Evolutionary conservation across 1,284 basidiomycete species (phyloP).

Genomic region (Caloboletus inedulis): DNA sequence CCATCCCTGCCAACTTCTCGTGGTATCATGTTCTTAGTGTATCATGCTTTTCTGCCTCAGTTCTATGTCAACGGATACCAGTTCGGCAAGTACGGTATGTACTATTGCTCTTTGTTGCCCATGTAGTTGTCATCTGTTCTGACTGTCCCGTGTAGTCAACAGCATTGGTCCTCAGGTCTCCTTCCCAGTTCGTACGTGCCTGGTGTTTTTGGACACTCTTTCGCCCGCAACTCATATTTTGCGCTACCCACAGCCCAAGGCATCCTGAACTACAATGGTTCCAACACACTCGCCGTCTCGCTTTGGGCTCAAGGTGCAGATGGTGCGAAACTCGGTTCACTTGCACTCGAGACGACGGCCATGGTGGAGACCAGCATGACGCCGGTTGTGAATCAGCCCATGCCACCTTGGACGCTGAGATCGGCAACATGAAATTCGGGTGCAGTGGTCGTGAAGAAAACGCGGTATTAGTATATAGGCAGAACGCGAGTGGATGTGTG

Average conservation of each 20-base stretch:
- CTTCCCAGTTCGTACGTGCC: conserved; percentile 27
- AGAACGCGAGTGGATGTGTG: not conserved
- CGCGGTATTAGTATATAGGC: not conserved
- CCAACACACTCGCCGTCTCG: conserved; percentile 46
- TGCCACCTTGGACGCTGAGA: conserved; percentile 38
- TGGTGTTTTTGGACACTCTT: not conserved
- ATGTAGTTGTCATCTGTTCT: not conserved
- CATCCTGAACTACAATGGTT: conserved; percentile 48
- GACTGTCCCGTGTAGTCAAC: conserved; percentile 18
- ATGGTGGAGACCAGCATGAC: conserved; percentile 41
- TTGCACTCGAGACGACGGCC: conserved; percentile 38
- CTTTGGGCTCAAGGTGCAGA: conserved; percentile 41
- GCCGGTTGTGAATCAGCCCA: conserved; percentile 38
- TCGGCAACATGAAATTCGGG: conserved; percentile 16
- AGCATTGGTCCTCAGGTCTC: conserved; percentile 25
- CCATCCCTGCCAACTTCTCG: not conserved
- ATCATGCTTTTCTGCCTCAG: conserved; percentile 4
- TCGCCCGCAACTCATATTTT: conserved; percentile 3
- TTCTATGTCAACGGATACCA: conserved; percentile 31
- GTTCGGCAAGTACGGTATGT: conserved; percentile 29
- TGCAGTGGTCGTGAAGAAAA: not conserved
- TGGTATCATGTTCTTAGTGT: not conserved
- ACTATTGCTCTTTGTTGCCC: not conserved
- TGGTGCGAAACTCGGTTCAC: conserved; percentile 41
- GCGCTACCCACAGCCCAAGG: conserved; percentile 41